These are phyloP conservation scores for Solanum chacoense DNA, from an alignment of 305 asterid genomes.

Conservation along the genomic window DNA sequence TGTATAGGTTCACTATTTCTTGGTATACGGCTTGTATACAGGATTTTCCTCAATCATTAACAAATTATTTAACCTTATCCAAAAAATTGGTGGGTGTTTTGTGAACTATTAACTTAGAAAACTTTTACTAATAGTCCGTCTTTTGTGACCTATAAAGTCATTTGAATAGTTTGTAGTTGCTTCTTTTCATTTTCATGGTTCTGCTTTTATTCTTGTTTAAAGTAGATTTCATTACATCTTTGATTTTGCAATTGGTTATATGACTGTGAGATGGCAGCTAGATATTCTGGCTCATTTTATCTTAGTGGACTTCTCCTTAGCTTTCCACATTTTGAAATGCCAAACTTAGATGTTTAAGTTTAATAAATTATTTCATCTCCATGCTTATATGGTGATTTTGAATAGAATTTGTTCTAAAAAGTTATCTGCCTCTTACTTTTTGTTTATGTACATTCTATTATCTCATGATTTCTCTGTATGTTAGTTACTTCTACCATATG, in stretches of 20 bases:
- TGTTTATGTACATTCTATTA: neutral
- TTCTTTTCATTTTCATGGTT: neutral
- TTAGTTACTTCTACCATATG: constrained; percentile 76
- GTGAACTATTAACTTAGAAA: neutral
- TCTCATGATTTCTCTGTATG: neutral
- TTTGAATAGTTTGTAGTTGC: neutral
- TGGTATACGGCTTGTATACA: neutral
- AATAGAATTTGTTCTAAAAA: neutral
- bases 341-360: neutral
- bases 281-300: neutral
- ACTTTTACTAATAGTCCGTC: neutral
- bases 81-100: neutral
- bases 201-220: neutral
- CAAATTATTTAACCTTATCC: neutral
- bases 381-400: neutral
- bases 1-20: neutral
- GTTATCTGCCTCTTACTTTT: neutral
- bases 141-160: neutral
- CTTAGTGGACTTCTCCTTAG: neutral
- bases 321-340: neutral
- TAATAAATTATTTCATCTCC: neutral
- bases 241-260: neutral
- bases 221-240: neutral
- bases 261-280: neutral
- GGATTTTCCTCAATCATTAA: neutral